These are phyloP conservation scores for Paxillus rubicundulus DNA, from an alignment of 768 basidiomycete genomes.

Conservation along the genomic window DNA sequence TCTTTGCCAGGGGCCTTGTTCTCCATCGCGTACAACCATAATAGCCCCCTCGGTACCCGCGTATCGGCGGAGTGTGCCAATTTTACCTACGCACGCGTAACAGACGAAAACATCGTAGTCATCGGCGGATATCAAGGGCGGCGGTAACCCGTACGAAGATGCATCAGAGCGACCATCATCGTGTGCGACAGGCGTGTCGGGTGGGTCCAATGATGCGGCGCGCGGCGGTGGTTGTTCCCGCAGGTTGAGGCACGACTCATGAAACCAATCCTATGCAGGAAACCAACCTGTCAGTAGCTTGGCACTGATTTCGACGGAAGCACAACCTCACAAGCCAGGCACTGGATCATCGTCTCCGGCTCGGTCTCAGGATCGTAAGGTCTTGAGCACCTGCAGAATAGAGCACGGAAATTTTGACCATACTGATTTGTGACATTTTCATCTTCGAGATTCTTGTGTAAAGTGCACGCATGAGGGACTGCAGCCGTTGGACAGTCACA, in stretches of 20 bases:
- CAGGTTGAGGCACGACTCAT: constrained; percentile 84
- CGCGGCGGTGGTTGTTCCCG: constrained; percentile 59
- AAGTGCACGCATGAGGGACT: constrained; percentile 58
- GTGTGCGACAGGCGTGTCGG: constrained; percentile 12
- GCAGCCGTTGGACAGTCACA: constrained; percentile 81
- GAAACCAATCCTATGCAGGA: constrained; percentile 75
- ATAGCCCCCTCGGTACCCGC: constrained; percentile 68
- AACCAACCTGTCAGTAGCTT: constrained; percentile 1
- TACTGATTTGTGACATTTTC: constrained; percentile 63
- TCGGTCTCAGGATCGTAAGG: constrained; percentile 73
- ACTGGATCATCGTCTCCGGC: constrained; percentile 86
- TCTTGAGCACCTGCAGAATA: constrained; percentile 74
- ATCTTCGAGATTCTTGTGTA: constrained; percentile 54
- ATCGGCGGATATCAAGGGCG: constrained; percentile 59
- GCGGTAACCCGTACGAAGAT: constrained; percentile 64
- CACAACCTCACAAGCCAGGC: constrained; percentile 75
- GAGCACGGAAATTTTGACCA: constrained; percentile 66
- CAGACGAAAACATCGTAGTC: constrained; percentile 81
- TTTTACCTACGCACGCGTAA: constrained; percentile 59
- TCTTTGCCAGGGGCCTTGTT: constrained; percentile 49
- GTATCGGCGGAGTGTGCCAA: constrained; percentile 51
- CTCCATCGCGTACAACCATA: constrained; percentile 59
- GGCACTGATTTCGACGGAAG: background rate
- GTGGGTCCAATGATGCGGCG: constrained; percentile 33
- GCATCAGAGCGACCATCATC: constrained; percentile 57